phyloP scores from a whole-genome alignment of 2,329 filamentous ascomycete genomes.

The Knufia fluminis region DNA sequence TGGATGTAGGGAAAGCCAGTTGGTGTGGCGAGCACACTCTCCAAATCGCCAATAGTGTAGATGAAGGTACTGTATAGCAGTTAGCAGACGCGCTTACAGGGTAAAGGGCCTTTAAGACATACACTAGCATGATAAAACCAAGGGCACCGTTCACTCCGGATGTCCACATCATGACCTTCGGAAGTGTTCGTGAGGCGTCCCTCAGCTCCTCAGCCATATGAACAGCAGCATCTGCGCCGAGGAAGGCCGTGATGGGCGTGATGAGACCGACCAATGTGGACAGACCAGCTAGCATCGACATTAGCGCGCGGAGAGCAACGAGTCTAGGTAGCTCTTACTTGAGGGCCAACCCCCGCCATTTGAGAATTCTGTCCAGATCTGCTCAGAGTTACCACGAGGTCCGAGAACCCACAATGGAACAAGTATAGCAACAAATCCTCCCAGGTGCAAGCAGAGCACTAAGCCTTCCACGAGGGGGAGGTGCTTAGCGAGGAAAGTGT shows the following conservation, averaged over 20 bases:
- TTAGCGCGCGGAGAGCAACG: constrained; percentile 16
- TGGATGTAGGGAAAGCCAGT: constrained; percentile 32
- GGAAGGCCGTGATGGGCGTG: constrained; percentile 19
- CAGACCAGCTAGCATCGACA: constrained; percentile 9
- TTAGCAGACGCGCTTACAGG: background rate
- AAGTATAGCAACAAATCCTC: constrained; percentile 34
- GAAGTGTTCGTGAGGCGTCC: constrained; percentile 28
- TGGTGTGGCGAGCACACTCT: constrained; percentile 22
- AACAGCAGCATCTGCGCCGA: constrained; percentile 22
- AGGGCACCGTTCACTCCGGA: constrained; percentile 29
- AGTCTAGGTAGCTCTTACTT: constrained; percentile 23
- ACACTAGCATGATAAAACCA: constrained; percentile 30
- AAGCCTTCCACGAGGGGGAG: constrained; percentile 33
- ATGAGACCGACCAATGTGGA: constrained; percentile 23
- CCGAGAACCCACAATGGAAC: constrained; percentile 36
- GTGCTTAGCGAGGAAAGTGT: constrained; percentile 32
- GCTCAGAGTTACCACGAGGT: constrained; percentile 27
- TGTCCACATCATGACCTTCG: constrained; percentile 28
- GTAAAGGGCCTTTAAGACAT: background rate
- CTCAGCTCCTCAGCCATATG: constrained; percentile 31
- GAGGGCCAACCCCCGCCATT: constrained; percentile 32
- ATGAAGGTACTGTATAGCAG: constrained; percentile 17
- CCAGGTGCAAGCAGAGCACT: constrained; percentile 34
- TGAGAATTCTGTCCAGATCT: constrained; percentile 33
- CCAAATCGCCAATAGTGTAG: constrained; percentile 28